Base-by-base conservation (phyloP, 176 grass and related monocot species). In the Eremochloa ophiuroides region DNA sequence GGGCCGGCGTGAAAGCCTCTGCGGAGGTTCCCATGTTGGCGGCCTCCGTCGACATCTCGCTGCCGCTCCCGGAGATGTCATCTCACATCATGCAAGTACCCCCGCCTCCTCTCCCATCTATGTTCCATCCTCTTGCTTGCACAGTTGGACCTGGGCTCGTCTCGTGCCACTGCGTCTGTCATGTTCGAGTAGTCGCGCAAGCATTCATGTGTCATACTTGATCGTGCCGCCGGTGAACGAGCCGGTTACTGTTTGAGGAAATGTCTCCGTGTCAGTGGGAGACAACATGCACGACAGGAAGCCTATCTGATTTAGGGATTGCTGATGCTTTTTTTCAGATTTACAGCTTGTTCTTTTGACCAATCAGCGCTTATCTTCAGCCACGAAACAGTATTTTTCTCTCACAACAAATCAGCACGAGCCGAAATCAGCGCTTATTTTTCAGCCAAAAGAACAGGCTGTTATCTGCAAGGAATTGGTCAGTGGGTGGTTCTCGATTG, bases 381-480 rank as follows among this genome's bases (percentile, higher is more conserved):
- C n/a, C n/a, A n/a, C n/a, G n/a, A n/a, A n/a, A n/a, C n/a, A n/a
- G n/a, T n/a, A n/a, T n/a, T n/a, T n/a, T n/a, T n/a, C n/a, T n/a
- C n/a, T n/a, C n/a, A n/a, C n/a, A n/a, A n/a, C n/a, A n/a, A n/a
- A n/a, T n/a, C n/a, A n/a, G n/a, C n/a, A n/a, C n/a, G n/a, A n/a
- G n/a, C n/a, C n/a, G n/a, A n/a, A n/a, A n/a, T n/a, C n/a, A n/a
- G n/a, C n/a, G n/a, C n/a, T n/a, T n/a, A n/a, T n/a, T n/a, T n/a
- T n/a, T n/a, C n/a, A n/a, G n/a, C n/a, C n/a, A n/a, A n/a, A n/a
- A n/a, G n/a, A n/a, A n/a, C n/a, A n/a, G n/a, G n/a, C n/a, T n/a
- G 53, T 37, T 67, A 75, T 99, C 42, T 93, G 93, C 88, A 93
- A 95, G 85, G 82, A 84, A 48, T 75, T 91, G 79, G 82, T 99